phyloP scores from a whole-genome alignment of 2,329 filamentous ascomycete genomes.

The Pseudopyrenochaeta lycopersici region DNA sequence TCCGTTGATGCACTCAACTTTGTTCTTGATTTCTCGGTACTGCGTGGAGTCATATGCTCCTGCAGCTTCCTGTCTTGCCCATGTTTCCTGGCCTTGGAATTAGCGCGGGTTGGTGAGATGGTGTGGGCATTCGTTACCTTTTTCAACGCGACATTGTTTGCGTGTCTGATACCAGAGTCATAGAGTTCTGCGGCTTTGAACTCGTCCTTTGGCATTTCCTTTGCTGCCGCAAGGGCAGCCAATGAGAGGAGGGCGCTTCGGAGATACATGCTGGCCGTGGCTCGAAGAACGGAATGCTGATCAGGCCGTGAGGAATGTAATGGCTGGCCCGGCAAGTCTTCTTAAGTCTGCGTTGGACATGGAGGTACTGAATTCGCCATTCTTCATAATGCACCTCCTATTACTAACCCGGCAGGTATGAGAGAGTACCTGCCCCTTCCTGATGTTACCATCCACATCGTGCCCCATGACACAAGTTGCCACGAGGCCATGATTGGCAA shows the following conservation, averaged over 20 bases:
- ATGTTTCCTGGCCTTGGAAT: conserved; percentile 45
- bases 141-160: conserved; percentile 47
- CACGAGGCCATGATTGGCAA: conserved; percentile 33
- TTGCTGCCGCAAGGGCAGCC: conserved; percentile 44
- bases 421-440: conserved; percentile 37
- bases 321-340: not conserved
- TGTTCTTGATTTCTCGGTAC: conserved; percentile 44
- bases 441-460: conserved; percentile 22
- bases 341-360: conserved; percentile 32
- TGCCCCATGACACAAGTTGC: conserved; percentile 15
- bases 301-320: not conserved
- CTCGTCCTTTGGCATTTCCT: conserved; percentile 47
- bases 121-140: conserved; percentile 22
- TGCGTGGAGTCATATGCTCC: conserved; percentile 46
- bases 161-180: conserved; percentile 51
- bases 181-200: conserved; percentile 47
- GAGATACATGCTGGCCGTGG: conserved; percentile 36
- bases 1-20: conserved; percentile 49
- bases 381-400: conserved; percentile 16
- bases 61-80: conserved; percentile 42
- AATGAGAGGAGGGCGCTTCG: conserved; percentile 41
- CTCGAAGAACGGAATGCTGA: conserved; percentile 10
- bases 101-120: conserved; percentile 13
- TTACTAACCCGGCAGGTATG: conserved; percentile 41
- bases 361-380: conserved; percentile 19